Evolutionary conservation across 1,139 yeast species (phyloP).

Genomic region (Candida dubliniensis): DNA sequence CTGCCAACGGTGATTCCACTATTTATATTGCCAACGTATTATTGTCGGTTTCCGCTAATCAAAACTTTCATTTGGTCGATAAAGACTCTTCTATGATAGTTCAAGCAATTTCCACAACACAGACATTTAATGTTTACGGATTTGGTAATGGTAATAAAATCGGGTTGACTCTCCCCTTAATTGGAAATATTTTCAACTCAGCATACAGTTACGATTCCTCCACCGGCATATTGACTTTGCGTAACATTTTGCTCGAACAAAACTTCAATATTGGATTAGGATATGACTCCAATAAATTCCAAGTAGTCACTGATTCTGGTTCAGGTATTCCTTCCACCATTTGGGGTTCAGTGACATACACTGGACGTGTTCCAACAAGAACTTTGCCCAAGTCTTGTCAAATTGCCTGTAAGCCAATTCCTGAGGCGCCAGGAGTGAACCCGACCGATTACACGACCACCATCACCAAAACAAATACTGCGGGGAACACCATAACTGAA

Average conservation of each 20-base stretch:
- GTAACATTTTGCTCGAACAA: conserved; percentile 9
- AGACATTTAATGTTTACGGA: conserved; percentile 28
- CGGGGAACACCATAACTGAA: not conserved
- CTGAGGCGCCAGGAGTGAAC: not conserved
- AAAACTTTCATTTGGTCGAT: conserved; percentile 22
- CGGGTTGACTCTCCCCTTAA: conserved; percentile 19
- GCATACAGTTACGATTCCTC: conserved; percentile 14
- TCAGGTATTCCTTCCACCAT: conserved; percentile 9
- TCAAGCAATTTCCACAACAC: conserved; percentile 16
- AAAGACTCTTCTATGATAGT: conserved; percentile 20
- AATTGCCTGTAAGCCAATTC: not conserved
- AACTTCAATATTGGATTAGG: conserved; percentile 24
- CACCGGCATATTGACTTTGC: conserved; percentile 24
- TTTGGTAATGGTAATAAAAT: conserved; percentile 30
- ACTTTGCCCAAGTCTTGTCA: not conserved
- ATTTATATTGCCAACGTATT: conserved; percentile 19
- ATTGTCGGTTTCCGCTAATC: conserved; percentile 12
- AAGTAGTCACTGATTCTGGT: conserved; percentile 16
- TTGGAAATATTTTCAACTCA: not conserved
- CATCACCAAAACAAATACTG: not conserved
- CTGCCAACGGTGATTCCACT: conserved; percentile 21
- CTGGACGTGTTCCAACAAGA: conserved; percentile 18
- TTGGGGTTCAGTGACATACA: conserved; percentile 14
- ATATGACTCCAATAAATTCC: conserved; percentile 13
- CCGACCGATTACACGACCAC: not conserved